Evolutionary conservation across 768 basidiomycete species (phyloP), one percentile per base, ranked within the genome.

Genomic region (Psilocybe tampanensis): DNA sequence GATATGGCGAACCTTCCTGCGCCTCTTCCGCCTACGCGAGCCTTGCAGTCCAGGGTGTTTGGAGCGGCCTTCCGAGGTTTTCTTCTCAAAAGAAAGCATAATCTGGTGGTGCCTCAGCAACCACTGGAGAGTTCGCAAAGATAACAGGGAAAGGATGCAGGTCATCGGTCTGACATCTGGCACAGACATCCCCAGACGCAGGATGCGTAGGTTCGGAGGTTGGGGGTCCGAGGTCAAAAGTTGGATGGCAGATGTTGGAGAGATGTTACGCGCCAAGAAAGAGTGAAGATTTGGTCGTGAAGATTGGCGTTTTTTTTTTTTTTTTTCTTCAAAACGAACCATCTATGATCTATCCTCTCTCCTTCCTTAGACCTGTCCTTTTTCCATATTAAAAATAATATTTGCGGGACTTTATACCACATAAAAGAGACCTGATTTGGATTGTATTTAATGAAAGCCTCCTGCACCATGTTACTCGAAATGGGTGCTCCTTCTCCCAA

Each of bases 201-300:
- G 72, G 52, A 82, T 84, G 82, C 68, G 74, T 26, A 72, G 81
- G 48, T 61, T 86, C 23, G 79, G 82, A 1, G 84, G 85, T 12
- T 85, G 80, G 74, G 77, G 79, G 8, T 60, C 62, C 1, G 78
- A 81, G 41, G 58, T 80, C 51, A 66, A 61, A 15, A 57, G 41
- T 7, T 86, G 85, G 84, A 41, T 78, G 54, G 23, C 44, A 6
- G 69, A 67, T 3, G 75, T 80, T 9, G 55, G 67, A 47, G 55
- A 64, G 2, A 72, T 76, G 74, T n/a, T 59, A 63, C 65, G 36
- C 18, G 13, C 47, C 7, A 48, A 48, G n/a, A 29, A 48, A 48
- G 47, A 48, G 13, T 48, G 26, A 29, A 29, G 29, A 5, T 29
- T 29, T 29, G 29, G 29, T 5, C 29, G 29, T 4, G n/a, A n/a